These are phyloP conservation scores for Rhododendron mucronatum DNA, from an alignment of 148 eudicot species.

Conservation along the genomic window DNA sequence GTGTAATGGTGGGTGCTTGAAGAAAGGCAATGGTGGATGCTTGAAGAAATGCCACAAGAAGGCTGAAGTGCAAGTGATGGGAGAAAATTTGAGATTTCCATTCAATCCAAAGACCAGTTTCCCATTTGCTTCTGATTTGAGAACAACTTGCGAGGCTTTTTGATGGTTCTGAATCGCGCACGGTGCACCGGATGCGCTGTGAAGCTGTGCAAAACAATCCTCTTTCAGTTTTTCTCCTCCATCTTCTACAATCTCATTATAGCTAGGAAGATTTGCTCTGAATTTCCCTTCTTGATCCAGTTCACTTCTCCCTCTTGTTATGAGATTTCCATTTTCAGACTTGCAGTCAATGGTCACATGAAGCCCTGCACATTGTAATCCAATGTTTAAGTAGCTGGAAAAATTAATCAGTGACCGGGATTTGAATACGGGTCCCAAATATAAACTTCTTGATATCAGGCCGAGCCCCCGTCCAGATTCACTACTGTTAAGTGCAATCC, in stretches of 20 bases:
- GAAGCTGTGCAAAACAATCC: slow-evolving; percentile 39
- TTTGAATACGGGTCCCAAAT: neutral
- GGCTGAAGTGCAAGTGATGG: slow-evolving; percentile 25
- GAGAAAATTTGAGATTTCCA: slow-evolving; percentile 23
- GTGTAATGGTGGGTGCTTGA: neutral
- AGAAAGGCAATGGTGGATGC: neutral
- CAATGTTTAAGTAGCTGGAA: neutral
- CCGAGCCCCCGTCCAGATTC: neutral
- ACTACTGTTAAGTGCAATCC: neutral
- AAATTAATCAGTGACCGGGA: too few relatives aligned
- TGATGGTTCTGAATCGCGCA: slow-evolving; percentile 22
- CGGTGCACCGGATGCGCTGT: slow-evolving; percentile 24
- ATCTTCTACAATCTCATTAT: neutral
- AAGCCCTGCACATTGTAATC: slow-evolving; percentile 10
- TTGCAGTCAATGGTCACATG: slow-evolving; percentile 12
- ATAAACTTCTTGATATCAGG: too few relatives aligned
- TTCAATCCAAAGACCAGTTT: slow-evolving; percentile 19
- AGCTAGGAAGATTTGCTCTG: slow-evolving; percentile 9
- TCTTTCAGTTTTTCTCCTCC: slow-evolving; percentile 13
- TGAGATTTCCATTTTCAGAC: neutral
- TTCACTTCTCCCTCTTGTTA: neutral
- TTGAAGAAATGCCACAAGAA: slow-evolving; percentile 29
- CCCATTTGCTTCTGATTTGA: slow-evolving; percentile 13
- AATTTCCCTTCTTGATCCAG: slow-evolving; percentile 14
- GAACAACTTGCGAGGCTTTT: slow-evolving; percentile 20